These are phyloP conservation scores for Eutypella sp. DNA, from an alignment of 2,329 filamentous ascomycete genomes.

Conservation along the genomic window DNA sequence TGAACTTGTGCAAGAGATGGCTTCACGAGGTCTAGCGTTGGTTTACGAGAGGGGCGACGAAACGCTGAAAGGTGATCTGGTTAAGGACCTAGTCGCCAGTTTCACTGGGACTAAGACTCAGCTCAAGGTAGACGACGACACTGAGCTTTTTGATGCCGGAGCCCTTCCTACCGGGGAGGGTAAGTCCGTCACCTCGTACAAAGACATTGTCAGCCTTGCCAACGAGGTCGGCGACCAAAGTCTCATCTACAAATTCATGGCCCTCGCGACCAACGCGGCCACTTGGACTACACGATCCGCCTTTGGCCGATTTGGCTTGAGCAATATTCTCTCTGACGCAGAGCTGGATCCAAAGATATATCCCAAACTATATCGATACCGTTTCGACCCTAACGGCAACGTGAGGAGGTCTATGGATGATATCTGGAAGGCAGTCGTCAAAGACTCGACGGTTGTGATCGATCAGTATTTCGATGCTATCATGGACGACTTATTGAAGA, in stretches of 20 bases:
- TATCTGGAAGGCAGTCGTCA: conserved; percentile 95
- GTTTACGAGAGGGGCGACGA: conserved; percentile 91
- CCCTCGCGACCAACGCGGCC: conserved; percentile 87
- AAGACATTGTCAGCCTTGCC: conserved; percentile 93
- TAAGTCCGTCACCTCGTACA: conserved; percentile 88
- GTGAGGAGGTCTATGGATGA: conserved; percentile 95
- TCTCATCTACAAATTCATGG: conserved; percentile 98
- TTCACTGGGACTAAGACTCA: conserved; percentile 75
- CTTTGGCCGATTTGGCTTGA: conserved; percentile 89
- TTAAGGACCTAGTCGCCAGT: conserved; percentile 80
- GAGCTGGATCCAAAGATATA: conserved; percentile 89
- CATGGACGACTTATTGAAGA: conserved; percentile 79
- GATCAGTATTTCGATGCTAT: conserved; percentile 83
- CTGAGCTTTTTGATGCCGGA: conserved; percentile 88
- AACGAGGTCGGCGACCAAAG: conserved; percentile 94
- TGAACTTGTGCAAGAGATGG: conserved; percentile 92
- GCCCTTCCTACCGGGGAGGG: conserved; percentile 86
- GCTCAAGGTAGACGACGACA: conserved; percentile 83
- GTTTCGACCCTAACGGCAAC: conserved; percentile 91
- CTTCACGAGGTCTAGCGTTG: conserved; percentile 82
- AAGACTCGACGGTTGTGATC: conserved; percentile 72
- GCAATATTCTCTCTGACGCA: conserved; percentile 85
- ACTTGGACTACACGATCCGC: conserved; percentile 97
- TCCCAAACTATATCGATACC: conserved; percentile 88
- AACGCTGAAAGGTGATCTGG: conserved; percentile 72